Conservation (phyloP, 208 protist species). For the Polymyxa betae region DNA sequence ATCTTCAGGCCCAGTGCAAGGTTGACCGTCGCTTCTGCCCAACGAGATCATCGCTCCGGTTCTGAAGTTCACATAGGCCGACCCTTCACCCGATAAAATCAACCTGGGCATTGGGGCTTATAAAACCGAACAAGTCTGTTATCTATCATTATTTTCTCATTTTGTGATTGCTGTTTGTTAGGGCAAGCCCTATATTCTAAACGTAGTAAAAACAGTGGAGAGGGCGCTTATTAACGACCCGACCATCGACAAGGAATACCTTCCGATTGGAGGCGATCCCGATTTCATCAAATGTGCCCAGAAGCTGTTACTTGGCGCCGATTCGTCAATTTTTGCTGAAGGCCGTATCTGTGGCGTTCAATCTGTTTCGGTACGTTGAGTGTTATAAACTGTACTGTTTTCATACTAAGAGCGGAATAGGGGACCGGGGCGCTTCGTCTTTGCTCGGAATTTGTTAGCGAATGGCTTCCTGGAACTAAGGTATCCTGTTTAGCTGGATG, state of each 20-base stretch:
- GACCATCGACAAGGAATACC: slow-evolving; percentile 91
- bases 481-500: neutral
- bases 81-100: slow-evolving; percentile 85
- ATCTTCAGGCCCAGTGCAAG: slow-evolving; percentile 44
- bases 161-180: slow-evolving; percentile 58
- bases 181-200: slow-evolving; percentile 87
- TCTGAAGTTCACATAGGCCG: slow-evolving; percentile 64
- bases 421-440: neutral
- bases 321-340: slow-evolving; percentile 52
- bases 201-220: slow-evolving; percentile 80
- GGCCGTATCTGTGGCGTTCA: slow-evolving; percentile 71
- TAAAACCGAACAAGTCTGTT: slow-evolving; percentile 80
- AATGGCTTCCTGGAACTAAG: slow-evolving; percentile 27
- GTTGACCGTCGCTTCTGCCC: neutral
- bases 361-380: neutral
- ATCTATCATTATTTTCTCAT: neutral
- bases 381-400: neutral
- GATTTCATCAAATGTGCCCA: slow-evolving; percentile 6
- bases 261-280: slow-evolving; percentile 70
- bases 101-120: slow-evolving; percentile 97
- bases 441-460: neutral
- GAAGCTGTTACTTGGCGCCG: slow-evolving; percentile 71
- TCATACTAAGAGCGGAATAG: neutral
- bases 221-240: slow-evolving; percentile 60
- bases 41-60: neutral